phyloP scores from a whole-genome alignment of 2,329 filamentous ascomycete species.

The Ophiostoma novo-ulmi region DNA sequence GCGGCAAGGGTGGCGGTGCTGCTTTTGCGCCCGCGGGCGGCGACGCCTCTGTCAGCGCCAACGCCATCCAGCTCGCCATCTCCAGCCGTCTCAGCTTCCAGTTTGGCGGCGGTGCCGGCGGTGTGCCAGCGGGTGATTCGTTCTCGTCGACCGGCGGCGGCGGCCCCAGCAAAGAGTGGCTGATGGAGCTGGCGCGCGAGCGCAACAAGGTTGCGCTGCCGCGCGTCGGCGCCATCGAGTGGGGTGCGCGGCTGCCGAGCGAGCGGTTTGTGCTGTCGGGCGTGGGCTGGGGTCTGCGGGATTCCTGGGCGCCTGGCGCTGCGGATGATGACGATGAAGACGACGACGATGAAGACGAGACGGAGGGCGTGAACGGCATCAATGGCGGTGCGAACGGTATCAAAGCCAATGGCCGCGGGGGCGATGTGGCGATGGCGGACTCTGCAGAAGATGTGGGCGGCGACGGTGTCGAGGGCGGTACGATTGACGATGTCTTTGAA shows the following conservation, averaged over 20 bases:
- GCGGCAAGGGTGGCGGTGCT: constrained; percentile 47
- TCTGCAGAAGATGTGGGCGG: constrained; percentile 50
- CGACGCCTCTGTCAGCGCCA: constrained; percentile 57
- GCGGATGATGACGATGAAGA: constrained; percentile 43
- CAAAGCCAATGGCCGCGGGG: constrained; percentile 41
- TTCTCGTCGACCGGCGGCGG: constrained; percentile 30
- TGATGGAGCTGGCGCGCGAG: constrained; percentile 67
- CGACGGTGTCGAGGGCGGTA: constrained; percentile 50
- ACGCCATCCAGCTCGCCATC: constrained; percentile 68
- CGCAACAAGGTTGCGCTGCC: constrained; percentile 63
- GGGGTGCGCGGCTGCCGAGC: constrained; percentile 61
- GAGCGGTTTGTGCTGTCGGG: constrained; percentile 65
- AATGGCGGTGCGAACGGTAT: constrained; percentile 27
- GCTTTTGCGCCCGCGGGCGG: constrained; percentile 43
- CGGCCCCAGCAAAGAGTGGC: constrained; percentile 66
- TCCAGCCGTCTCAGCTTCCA: constrained; percentile 62
- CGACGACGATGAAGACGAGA: constrained; percentile 43
- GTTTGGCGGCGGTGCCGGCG: constrained; percentile 53
- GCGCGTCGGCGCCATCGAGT: constrained; percentile 58
- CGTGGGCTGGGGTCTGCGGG: constrained; percentile 58
- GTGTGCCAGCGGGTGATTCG: constrained; percentile 37
- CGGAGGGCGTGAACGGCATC: constrained; percentile 34
- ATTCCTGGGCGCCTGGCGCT: constrained; percentile 48
- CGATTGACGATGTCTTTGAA: constrained; percentile 46
- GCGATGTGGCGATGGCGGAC: constrained; percentile 9